These are phyloP conservation scores for Themeda triandra DNA, from an alignment of 176 grass and related monocot genomes.

Conservation along the genomic window DNA sequence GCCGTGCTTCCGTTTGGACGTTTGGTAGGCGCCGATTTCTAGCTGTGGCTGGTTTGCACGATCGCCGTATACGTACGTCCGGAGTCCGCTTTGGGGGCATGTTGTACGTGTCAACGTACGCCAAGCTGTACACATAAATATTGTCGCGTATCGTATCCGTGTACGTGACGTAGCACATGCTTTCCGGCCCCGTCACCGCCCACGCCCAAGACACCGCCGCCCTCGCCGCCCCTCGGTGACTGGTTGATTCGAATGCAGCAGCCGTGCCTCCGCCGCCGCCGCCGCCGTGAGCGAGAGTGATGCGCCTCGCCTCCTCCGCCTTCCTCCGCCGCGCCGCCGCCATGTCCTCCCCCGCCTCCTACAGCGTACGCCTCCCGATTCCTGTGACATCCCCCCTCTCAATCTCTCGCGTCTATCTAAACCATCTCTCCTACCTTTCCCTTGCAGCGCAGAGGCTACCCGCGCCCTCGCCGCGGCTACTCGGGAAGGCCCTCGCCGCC, in stretches of 20 bases:
- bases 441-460: conserved; percentile 44
- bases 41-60: no score
- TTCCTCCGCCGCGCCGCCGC: conserved; percentile 35
- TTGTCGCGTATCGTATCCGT: not conserved
- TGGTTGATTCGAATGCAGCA: conserved; percentile 20
- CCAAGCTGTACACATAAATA: not conserved
- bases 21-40: no score
- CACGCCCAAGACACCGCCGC: no score
- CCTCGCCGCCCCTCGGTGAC: not conserved
- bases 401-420: conserved; percentile 7
- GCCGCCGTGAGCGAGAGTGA: conserved; percentile 14
- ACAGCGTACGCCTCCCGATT: conserved; percentile 7
- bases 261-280: not conserved
- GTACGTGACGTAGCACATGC: not conserved
- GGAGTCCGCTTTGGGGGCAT: not conserved
- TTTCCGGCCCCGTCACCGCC: conserved; percentile 14
- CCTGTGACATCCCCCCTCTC: not conserved
- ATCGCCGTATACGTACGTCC: not conserved
- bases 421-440: not conserved
- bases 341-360: conserved; percentile 39
- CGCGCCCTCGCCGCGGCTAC: conserved; percentile 17
- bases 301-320: conserved; percentile 23
- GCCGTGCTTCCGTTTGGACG: no score
- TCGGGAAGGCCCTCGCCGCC: conserved; percentile 20
- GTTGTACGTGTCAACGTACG: not conserved